phyloP scores from a whole-genome alignment of 2,329 filamentous ascomycete species.

The Aspergillus sp. region DNA sequence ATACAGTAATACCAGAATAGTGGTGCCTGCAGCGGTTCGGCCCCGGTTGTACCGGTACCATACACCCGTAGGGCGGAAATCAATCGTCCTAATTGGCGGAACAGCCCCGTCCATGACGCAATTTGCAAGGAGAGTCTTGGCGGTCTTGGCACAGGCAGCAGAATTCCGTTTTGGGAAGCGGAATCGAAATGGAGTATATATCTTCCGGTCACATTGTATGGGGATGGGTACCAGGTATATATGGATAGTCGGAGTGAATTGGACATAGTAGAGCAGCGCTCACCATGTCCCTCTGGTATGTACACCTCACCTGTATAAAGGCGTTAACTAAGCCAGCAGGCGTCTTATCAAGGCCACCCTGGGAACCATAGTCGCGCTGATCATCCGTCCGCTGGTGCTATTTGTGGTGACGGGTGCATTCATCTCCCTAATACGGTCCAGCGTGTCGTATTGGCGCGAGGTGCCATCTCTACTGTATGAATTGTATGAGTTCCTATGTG shows the following conservation, averaged over 20 bases:
- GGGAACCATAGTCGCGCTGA: neutral
- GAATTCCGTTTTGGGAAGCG: neutral
- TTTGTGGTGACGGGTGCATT: neutral
- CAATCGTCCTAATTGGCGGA: neutral
- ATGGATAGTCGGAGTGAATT: too few relatives aligned
- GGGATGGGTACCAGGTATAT: neutral
- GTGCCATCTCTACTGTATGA: slow-evolving; percentile 1
- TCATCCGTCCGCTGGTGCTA: neutral
- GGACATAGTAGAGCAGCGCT: too few relatives aligned
- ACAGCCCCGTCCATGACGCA: too few relatives aligned
- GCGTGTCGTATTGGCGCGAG: neutral
- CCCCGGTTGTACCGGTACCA: too few relatives aligned
- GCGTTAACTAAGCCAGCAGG: neutral
- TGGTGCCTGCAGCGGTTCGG: neutral
- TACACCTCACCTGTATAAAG: too few relatives aligned
- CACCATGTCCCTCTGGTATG: too few relatives aligned
- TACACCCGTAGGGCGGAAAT: neutral
- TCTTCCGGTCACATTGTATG: neutral
- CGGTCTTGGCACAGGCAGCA: neutral
- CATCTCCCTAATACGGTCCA: neutral
- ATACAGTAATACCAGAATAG: neutral
- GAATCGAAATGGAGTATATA: too few relatives aligned
- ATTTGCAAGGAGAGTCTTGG: neutral
- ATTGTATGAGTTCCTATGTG: neutral
- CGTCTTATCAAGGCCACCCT: neutral